Conservation (phyloP, 768 basidiomycete species). For the Chalciporus piperatus region DNA sequence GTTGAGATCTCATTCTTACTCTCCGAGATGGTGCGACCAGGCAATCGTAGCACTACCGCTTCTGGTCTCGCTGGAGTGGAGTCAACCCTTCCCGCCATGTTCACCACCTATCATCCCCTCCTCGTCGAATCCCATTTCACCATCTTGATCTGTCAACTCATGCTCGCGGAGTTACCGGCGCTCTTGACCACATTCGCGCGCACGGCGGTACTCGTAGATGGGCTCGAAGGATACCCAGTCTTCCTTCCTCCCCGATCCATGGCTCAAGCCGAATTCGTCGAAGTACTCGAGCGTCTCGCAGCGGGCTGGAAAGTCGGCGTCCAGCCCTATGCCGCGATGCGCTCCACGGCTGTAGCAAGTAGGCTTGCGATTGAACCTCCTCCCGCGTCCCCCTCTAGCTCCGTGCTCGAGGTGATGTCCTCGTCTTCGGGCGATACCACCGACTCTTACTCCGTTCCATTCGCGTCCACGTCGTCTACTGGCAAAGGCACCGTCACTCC, state of each 20-base stretch:
- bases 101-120: conserved; percentile 89
- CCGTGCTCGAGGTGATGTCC: conserved; percentile 23
- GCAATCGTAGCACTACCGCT: conserved; percentile 40
- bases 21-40: conserved; percentile 65
- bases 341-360: conserved; percentile 33
- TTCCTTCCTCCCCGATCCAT: conserved; percentile 86
- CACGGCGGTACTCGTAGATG: conserved; percentile 69
- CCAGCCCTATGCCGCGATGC: conserved; percentile 51
- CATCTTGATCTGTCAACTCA: conserved; percentile 67
- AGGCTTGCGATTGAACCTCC: conserved; percentile 43
- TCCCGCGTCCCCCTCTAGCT: conserved; percentile 25
- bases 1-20: conserved; percentile 68
- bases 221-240: conserved; percentile 84
- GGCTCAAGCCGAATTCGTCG: conserved; percentile 87
- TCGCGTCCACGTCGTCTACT: conserved; percentile 25
- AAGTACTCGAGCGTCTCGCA: conserved; percentile 78
- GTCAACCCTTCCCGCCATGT: conserved; percentile 45
- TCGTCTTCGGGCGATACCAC: conserved; percentile 22
- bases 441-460: conserved; percentile 13
- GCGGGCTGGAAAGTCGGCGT: conserved; percentile 69
- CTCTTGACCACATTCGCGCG: conserved; percentile 65
- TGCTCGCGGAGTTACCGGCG: conserved; percentile 71
- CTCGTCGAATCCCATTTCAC: conserved; percentile 86
- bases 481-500: conserved; percentile 14
- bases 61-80: conserved; percentile 39